A percentile compares a stretch with the other conserved stretches of the same genome.
phyloP scores from a whole-genome alignment of 2,329 filamentous ascomycete species.

The Ophiostoma australiae region DNA sequence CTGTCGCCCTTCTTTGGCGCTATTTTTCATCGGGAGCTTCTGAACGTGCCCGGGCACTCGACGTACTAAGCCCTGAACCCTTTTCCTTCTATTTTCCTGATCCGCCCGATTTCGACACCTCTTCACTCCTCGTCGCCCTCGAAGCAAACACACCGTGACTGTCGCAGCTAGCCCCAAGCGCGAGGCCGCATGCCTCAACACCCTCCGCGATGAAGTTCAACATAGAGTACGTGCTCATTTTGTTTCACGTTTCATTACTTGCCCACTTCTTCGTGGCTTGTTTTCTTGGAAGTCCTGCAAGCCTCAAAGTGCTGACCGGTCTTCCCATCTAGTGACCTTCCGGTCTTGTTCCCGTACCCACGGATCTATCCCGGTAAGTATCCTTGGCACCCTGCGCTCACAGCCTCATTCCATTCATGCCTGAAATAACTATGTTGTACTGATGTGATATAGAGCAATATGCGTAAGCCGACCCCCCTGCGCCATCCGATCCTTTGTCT shows the following conservation, averaged over 20 bases:
- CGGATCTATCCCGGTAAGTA: conserved; percentile 44
- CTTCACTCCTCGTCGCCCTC: neutral
- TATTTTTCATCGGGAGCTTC: neutral
- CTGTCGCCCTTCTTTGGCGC: neutral
- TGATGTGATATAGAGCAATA: conserved; percentile 46
- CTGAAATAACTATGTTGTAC: neutral
- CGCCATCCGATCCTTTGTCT: neutral
- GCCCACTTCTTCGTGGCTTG: neutral
- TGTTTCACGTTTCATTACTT: neutral
- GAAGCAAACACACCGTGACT: neutral
- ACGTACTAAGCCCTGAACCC: neutral
- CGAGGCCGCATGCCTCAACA: conserved; percentile 1
- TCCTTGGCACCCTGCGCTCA: neutral
- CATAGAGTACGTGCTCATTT: conserved; percentile 43
- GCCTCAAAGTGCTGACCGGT: conserved; percentile 1
- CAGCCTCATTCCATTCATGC: neutral
- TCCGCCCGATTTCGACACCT: neutral
- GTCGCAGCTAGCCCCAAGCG: neutral
- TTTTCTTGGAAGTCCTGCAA: neutral
- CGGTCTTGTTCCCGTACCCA: conserved; percentile 55
- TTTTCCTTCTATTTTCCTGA: neutral
- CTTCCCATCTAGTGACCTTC: conserved; percentile 43
- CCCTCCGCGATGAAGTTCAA: conserved; percentile 45
- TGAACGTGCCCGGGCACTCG: neutral
- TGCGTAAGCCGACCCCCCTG: conserved; percentile 36